These are phyloP conservation scores for Seiridium cupressi DNA, from an alignment of 2,329 filamentous ascomycete species.

Conservation along the genomic window DNA sequence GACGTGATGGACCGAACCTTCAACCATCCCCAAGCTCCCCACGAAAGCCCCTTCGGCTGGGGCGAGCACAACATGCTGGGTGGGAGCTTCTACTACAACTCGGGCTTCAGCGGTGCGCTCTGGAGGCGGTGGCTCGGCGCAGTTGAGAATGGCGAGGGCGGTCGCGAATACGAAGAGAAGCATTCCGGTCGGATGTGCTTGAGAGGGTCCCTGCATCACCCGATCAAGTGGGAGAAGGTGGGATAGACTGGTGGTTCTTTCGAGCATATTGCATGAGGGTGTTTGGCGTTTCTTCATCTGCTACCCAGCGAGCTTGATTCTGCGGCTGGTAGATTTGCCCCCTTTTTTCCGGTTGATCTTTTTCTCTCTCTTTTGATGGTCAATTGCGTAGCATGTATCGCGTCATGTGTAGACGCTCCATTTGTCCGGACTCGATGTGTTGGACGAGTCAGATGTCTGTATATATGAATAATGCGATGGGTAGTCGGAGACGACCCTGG, in stretches of 20 bases:
- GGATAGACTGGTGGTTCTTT: constrained; percentile 1
- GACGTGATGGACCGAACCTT: constrained; percentile 61
- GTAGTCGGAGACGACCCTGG: no score
- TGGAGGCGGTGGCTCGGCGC: constrained; percentile 60
- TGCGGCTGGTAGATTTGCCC: no score
- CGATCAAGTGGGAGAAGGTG: constrained; percentile 49
- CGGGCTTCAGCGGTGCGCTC: constrained; percentile 57
- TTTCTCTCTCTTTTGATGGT: no score
- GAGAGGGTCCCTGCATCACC: constrained; percentile 63
- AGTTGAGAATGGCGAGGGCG: constrained; percentile 23
- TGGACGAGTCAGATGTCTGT: no score
- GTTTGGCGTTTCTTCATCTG: no score
- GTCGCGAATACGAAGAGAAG: constrained; percentile 29
- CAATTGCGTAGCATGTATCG: no score
- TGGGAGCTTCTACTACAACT: constrained; percentile 66
- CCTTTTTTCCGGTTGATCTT: no score
- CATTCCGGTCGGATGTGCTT: constrained; percentile 58
- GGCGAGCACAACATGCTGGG: constrained; percentile 67
- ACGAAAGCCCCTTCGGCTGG: constrained; percentile 55
- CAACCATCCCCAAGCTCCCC: constrained; percentile 54
- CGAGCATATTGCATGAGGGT: no score
- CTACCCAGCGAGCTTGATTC: no score
- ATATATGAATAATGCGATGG: no score
- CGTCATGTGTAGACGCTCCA: no score
- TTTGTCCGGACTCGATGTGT: no score